Evolutionary conservation across 2,329 filamentous ascomycete species (phyloP), one percentile per base, ranked within the genome.

Genomic region (Furcasterigmium furcatum): DNA sequence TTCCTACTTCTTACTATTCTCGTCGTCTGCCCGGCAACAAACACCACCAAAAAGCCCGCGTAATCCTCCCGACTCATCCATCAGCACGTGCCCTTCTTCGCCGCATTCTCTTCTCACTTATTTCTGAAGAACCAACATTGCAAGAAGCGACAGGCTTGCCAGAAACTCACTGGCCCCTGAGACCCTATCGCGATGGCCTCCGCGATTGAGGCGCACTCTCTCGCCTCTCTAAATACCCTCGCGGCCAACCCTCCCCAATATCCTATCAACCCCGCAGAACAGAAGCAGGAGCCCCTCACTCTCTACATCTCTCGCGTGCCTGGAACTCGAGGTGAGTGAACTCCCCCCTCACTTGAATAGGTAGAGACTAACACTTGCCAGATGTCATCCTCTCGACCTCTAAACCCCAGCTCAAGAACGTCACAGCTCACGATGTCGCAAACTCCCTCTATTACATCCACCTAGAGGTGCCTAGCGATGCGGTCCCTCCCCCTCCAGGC

Each of bases 241-340:
- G 92, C 94, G 51, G 80, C 87, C 43, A 90, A 95, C 58, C 94
- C 92, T 35, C 92, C 94, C 39, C 79, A 84, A 56, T 94, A 95
- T 63, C 89, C 90, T 41, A 79, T 86, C 58, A 88, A 88, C 59
- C 87, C 88, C 5, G 80, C 83, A 4, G 83, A 86, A 54, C 71
- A 78, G 56, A 79, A 73, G 51, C 79, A 85, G 51, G 82, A 89
- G 41, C 83, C 89, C 4, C 66, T 97, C 42, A 83, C 85, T 3
- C 78, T 99, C 34, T 99, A 99, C 67, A 95, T 99, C 54, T 90
- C 92, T 29, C 77, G 92, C 54, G 92, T 99, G 1, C 94, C 94
- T 1, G 92, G 92, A 19, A 95, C 88, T 52, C 82, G 84, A 84
- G 89, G 90, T 91, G 73, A 53, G 70, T 62, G 20, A 38, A 27